phyloP scores from a whole-genome alignment of 192 early-diverging fungal genomes.

The Rhizophagus prolifer region DNA sequence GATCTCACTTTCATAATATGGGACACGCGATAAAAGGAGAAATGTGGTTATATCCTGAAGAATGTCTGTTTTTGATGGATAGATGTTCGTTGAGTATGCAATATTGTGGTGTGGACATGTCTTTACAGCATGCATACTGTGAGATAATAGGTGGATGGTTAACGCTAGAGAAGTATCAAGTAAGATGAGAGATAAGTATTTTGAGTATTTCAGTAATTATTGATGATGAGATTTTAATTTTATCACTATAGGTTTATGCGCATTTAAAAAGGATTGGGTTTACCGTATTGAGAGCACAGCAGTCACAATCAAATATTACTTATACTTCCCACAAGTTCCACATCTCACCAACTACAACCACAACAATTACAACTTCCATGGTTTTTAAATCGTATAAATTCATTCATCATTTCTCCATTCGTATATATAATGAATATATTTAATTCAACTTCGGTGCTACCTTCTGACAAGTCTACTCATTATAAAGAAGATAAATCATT shows the following conservation, averaged over 20 bases:
- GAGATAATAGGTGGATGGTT: conserved; percentile 34
- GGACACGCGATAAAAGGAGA: conserved; percentile 43
- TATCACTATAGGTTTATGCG: conserved; percentile 42
- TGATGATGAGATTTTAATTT: neutral
- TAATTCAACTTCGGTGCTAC: neutral
- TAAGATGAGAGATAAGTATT: neutral
- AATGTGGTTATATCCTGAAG: conserved; percentile 46
- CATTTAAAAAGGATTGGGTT: conserved; percentile 57
- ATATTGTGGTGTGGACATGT: conserved; percentile 22
- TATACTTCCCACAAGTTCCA: neutral
- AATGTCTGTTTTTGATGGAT: conserved; percentile 48
- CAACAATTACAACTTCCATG: neutral
- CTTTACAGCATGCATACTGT: conserved; percentile 40
- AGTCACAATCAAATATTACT: neutral
- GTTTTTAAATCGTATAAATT: too few relatives aligned
- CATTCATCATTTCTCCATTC: neutral
- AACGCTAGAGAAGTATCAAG: conserved; percentile 43
- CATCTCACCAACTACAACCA: neutral
- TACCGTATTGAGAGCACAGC: conserved; percentile 40
- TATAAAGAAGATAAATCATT: neutral
- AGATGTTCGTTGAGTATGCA: conserved; percentile 41
- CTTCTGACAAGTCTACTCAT: neutral
- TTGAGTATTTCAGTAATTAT: neutral
- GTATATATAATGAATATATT: neutral
- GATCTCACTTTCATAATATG: conserved; percentile 37